Conservation (phyloP, 2,329 filamentous ascomycete genomes). For the Ceratocystis destructans region DNA sequence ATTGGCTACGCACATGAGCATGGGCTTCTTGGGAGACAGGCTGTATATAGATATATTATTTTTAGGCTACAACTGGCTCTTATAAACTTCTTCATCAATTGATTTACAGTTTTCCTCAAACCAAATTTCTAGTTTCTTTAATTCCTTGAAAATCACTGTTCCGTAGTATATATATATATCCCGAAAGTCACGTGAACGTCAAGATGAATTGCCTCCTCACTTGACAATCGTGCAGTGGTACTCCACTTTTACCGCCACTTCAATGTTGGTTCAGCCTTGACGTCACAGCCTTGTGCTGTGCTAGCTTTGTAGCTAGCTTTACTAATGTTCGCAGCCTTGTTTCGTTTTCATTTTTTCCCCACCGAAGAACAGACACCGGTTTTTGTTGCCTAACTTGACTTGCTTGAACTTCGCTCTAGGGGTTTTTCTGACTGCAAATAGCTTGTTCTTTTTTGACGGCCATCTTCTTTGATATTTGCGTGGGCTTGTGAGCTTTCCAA, state of each 20-base stretch:
- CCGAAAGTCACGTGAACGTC: background rate
- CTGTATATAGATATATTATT: constrained; percentile 1
- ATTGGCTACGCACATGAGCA: background rate
- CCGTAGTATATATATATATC: too few relatives aligned
- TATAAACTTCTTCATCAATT: constrained; percentile 1
- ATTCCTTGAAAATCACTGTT: too few relatives aligned
- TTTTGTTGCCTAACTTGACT: background rate
- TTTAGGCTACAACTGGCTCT: background rate
- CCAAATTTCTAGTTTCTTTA: background rate
- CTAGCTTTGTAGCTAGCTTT: background rate
- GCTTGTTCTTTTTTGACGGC: background rate
- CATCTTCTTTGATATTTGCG: background rate
- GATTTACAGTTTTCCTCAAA: background rate
- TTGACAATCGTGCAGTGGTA: constrained; percentile 5
- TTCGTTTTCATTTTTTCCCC: background rate
- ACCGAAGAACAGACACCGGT: background rate
- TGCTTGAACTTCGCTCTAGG: background rate
- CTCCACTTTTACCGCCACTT: background rate
- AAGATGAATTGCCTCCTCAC: background rate
- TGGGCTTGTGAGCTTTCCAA: background rate
- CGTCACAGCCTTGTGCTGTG: constrained; percentile 17
- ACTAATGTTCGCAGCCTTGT: background rate
- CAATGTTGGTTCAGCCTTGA: constrained; percentile 16
- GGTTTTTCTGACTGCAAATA: background rate
- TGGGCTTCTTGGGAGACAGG: background rate